A percentile compares a stretch with the other conserved stretches of the same genome.
phyloP scores from a whole-genome alignment of 106 monocot genomes.

The Allium sativum region DNA sequence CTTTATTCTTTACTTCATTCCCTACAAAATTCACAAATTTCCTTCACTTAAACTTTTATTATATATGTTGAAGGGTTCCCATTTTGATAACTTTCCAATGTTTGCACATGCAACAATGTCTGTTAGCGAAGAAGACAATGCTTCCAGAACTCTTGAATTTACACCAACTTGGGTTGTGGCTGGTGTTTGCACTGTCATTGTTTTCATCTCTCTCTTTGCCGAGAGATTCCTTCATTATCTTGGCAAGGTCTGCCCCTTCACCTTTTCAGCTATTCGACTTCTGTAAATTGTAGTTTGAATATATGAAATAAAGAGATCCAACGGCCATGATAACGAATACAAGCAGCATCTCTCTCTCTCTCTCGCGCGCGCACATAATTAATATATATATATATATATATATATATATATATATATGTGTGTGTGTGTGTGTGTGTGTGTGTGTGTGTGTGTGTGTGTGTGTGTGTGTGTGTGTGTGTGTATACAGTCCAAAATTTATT shows the following conservation, averaged over 20 bases:
- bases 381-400: no score
- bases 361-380: no score
- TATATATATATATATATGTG: no score
- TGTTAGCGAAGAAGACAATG: neutral
- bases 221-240: constrained; percentile 49
- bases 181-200: constrained; percentile 40
- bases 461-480: no score
- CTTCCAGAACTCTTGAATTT: constrained; percentile 22
- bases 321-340: no score
- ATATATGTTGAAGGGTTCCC: neutral
- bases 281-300: no score
- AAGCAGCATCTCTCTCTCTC: no score
- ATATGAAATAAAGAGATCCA: no score
- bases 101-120: neutral
- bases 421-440: no score
- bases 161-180: constrained; percentile 65
- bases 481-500: no score
- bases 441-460: no score
- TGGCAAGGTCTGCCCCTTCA: constrained; percentile 17
- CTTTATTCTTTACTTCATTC: neutral
- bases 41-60: neutral
- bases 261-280: no score
- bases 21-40: neutral
- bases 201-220: constrained; percentile 42
- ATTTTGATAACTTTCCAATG: neutral